These are phyloP conservation scores for Mycena leptocephala DNA, from an alignment of 768 basidiomycete species.

Conservation along the genomic window DNA sequence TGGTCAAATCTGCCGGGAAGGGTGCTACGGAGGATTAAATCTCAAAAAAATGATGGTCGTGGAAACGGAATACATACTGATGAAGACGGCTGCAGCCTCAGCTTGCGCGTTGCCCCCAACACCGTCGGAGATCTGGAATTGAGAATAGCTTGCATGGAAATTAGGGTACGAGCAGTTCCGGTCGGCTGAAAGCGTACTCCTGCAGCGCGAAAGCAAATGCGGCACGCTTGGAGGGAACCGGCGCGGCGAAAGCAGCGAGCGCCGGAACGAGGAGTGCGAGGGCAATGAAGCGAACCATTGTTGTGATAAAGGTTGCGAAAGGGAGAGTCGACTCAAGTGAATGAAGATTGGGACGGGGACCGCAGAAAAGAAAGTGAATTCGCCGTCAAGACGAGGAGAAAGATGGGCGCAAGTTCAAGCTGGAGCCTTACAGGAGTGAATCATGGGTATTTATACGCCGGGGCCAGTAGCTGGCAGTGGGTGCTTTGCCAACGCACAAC, in stretches of 20 bases:
- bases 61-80: constrained; percentile 36
- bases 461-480: not conserved
- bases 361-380: constrained; percentile 38
- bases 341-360: constrained; percentile 27
- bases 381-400: constrained; percentile 43
- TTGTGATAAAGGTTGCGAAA: constrained; percentile 15
- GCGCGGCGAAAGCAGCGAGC: constrained; percentile 38
- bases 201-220: constrained; percentile 31
- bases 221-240: constrained; percentile 33
- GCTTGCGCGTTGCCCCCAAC: constrained; percentile 54
- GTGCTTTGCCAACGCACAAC: not conserved
- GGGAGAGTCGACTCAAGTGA: constrained; percentile 30
- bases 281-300: constrained; percentile 41
- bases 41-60: not conserved
- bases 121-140: constrained; percentile 59
- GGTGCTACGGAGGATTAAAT: constrained; percentile 34
- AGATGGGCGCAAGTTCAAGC: constrained; percentile 32
- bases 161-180: too few species aligned
- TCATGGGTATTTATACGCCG: not conserved
- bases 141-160: constrained; percentile 47
- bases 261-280: constrained; percentile 39
- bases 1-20: constrained; percentile 53
- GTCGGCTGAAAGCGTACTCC: too few species aligned
- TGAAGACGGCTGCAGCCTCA: constrained; percentile 57
- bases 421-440: not conserved